Evolutionary conservation across 2,329 filamentous ascomycete species (phyloP).

Genomic region (Laburnicola sp.): DNA sequence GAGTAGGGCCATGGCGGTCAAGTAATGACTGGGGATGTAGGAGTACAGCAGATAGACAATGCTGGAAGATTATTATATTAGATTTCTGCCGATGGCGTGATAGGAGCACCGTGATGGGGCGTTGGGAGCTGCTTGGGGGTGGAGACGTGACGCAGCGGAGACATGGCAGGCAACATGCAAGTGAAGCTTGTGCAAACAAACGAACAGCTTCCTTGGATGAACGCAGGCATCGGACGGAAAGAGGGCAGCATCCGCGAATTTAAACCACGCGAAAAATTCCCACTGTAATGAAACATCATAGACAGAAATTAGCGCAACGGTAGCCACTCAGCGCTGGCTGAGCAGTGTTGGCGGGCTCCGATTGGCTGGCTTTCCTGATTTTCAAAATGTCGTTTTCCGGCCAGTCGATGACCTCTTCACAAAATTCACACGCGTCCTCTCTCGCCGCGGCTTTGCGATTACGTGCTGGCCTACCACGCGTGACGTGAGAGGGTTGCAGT

Average conservation of each 20-base stretch:
- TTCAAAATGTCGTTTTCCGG: constrained; percentile 17
- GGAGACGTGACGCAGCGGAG: background rate
- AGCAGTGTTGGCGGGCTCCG: constrained; percentile 17
- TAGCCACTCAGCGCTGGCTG: constrained; percentile 6
- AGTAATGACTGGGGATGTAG: constrained; percentile 8
- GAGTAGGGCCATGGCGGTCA: constrained; percentile 14
- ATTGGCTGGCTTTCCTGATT: constrained; percentile 17
- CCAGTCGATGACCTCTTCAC: constrained; percentile 3
- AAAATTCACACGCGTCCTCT: background rate
- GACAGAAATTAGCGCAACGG: background rate
- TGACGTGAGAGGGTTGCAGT: background rate
- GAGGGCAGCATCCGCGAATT: no score
- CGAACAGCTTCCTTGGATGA: background rate
- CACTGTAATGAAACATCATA: background rate
- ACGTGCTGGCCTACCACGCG: background rate
- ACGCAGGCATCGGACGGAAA: background rate
- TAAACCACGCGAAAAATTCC: background rate
- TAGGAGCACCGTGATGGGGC: constrained; percentile 16
- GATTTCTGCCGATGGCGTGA: constrained; percentile 7
- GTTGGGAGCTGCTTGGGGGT: background rate
- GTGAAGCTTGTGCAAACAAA: background rate
- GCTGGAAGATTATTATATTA: constrained; percentile 12
- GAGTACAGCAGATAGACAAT: constrained; percentile 4
- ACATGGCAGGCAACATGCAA: background rate
- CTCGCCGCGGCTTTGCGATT: constrained; percentile 1